These are phyloP conservation scores for Globisporangium middletonii DNA, from an alignment of 352 stramenopile species.

Conservation along the genomic window DNA sequence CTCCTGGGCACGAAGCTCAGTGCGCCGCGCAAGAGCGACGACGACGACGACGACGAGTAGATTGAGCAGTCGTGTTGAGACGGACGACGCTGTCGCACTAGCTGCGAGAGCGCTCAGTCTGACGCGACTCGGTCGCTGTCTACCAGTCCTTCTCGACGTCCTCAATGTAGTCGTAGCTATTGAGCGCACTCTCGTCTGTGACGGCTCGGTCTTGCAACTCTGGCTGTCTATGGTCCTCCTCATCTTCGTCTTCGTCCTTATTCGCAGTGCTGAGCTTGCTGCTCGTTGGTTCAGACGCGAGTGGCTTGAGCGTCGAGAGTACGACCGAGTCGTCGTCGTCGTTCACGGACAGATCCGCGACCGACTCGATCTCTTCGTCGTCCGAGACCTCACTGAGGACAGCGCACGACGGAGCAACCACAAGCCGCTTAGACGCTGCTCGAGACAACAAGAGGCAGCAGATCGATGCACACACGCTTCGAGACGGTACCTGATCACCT, in stretches of 20 bases:
- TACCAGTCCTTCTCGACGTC: constrained; percentile 46
- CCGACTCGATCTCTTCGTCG: constrained; percentile 22
- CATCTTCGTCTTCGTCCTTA: neutral
- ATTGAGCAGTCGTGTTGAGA: neutral
- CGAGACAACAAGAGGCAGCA: neutral
- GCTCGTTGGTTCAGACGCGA: neutral
- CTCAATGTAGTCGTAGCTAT: constrained; percentile 85
- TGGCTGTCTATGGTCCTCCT: constrained; percentile 1
- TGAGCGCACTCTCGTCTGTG: constrained; percentile 55
- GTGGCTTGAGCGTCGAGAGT: constrained; percentile 6
- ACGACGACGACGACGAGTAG: constrained; percentile 14
- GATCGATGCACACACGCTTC: too few species aligned
- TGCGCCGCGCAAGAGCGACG: constrained; percentile 14
- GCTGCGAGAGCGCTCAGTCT: neutral
- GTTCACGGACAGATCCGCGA: constrained; percentile 46
- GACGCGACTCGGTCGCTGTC: neutral
- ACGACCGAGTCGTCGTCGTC: constrained; percentile 26
- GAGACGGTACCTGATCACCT: constrained; percentile 53
- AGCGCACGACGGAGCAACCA: neutral
- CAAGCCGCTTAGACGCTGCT: neutral
- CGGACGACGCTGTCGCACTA: too few species aligned
- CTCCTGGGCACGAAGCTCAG: constrained; percentile 36
- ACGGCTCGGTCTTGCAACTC: constrained; percentile 35
- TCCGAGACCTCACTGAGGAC: constrained; percentile 13
- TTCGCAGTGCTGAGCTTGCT: neutral